These are phyloP conservation scores for Pelargonium fulgidum DNA, from an alignment of 441 rosid species.

Conservation along the genomic window DNA sequence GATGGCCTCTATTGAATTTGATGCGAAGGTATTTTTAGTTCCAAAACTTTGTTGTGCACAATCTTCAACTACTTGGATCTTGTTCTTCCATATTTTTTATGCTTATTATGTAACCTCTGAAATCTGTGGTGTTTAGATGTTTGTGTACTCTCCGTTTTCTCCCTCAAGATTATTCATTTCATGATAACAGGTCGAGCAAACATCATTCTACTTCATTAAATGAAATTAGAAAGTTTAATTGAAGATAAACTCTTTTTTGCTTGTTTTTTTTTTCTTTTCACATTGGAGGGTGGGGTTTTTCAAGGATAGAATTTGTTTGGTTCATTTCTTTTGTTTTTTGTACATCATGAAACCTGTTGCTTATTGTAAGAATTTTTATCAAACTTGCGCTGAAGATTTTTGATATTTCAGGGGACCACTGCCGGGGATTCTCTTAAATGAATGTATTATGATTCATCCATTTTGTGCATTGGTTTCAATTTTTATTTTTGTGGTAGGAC, in stretches of 20 bases:
- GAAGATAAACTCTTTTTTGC: background rate
- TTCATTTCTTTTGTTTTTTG: background rate
- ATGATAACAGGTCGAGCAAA: background rate
- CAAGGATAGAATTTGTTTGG: background rate
- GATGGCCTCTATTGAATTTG: constrained; percentile 66
- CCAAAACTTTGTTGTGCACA: constrained; percentile 1
- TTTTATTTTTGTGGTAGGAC: background rate
- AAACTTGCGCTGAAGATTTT: background rate
- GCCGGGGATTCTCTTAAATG: background rate
- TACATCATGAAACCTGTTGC: background rate
- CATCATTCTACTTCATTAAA: background rate
- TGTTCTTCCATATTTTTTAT: background rate
- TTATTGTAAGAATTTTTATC: background rate
- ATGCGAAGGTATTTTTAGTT: constrained; percentile 50
- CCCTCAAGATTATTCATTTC: background rate
- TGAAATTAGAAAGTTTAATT: background rate
- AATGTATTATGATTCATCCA: constrained; percentile 5
- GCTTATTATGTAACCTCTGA: background rate
- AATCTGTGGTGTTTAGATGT: background rate
- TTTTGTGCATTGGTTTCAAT: background rate
- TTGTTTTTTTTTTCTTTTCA: background rate
- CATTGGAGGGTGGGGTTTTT: background rate
- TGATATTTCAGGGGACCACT: background rate
- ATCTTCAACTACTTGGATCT: background rate
- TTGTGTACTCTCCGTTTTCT: background rate